phyloP scores from a whole-genome alignment of 2,329 filamentous ascomycete genomes.

The Fusarium pseudocircinatum region DNA sequence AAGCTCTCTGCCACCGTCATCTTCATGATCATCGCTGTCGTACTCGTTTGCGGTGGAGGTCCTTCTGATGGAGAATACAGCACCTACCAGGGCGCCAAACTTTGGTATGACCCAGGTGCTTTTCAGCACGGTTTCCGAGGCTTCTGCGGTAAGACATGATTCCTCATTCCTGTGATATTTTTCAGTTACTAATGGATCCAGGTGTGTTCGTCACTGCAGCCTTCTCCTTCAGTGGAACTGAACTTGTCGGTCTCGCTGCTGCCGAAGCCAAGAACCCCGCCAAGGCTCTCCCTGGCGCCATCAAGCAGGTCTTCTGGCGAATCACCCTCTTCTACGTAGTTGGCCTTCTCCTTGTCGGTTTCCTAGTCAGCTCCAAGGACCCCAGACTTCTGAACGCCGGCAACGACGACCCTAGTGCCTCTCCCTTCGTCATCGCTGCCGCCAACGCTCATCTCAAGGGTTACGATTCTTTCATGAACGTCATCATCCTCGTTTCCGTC shows the following conservation, averaged over 20 bases:
- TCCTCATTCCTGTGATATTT: accelerated
- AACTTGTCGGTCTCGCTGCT: slow-evolving; percentile 78
- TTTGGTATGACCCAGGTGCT: slow-evolving; percentile 61
- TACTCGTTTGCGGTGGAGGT: slow-evolving; percentile 69
- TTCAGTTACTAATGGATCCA: neutral
- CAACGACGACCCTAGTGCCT: slow-evolving; percentile 48
- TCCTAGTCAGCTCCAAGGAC: slow-evolving; percentile 60
- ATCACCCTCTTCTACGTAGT: slow-evolving; percentile 66
- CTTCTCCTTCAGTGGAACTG: slow-evolving; percentile 78
- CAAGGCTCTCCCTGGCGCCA: slow-evolving; percentile 79
- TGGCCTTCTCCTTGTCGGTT: slow-evolving; percentile 61
- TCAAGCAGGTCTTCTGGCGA: slow-evolving; percentile 79
- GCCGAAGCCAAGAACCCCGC: slow-evolving; percentile 76
- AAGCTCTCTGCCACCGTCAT: slow-evolving; percentile 68
- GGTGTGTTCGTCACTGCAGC: slow-evolving; percentile 69
- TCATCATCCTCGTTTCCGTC: slow-evolving; percentile 67
- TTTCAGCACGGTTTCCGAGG: slow-evolving; percentile 81
- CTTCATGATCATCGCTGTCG: slow-evolving; percentile 71
- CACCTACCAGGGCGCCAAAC: slow-evolving; percentile 60
- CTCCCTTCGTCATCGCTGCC: slow-evolving; percentile 68
- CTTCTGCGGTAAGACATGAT: slow-evolving; percentile 65
- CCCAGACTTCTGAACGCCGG: slow-evolving; percentile 60
- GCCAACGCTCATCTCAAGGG: slow-evolving; percentile 62
- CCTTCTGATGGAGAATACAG: slow-evolving; percentile 57
- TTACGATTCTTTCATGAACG: slow-evolving; percentile 67